Percentiles rank a stretch among this genome's conserved stretches.
Evolutionary conservation across 306 rosid genomes (phyloP).

Genomic region (Vicia sativa): DNA sequence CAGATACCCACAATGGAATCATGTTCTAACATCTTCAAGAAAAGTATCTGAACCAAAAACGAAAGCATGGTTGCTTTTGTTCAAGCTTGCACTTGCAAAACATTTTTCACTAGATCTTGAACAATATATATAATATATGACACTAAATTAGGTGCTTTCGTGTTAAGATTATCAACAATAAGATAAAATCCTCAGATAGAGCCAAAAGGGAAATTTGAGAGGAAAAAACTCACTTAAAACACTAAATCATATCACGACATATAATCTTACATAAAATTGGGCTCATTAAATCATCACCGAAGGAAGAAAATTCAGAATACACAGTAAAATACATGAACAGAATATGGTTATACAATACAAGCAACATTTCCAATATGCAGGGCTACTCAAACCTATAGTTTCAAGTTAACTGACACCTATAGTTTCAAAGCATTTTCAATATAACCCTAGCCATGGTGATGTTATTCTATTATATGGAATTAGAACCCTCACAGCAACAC

Average conservation of each 20-base stretch:
- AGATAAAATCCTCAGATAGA: slow-evolving; percentile 21
- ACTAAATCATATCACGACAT: slow-evolving; percentile 51
- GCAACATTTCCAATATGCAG: no score
- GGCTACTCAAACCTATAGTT: no score
- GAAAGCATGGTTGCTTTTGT: slow-evolving; percentile 7
- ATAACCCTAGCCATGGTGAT: no score
- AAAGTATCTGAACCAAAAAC: slow-evolving; percentile 10
- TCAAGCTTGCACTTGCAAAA: slow-evolving; percentile 13
- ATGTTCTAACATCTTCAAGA: not conserved
- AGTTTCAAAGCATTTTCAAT: no score
- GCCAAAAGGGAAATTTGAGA: slow-evolving; percentile 14
- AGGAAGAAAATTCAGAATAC: slow-evolving; percentile 40
- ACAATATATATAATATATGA: not conserved
- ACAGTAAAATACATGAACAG: slow-evolving; percentile 54
- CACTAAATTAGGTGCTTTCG: slow-evolving; percentile 7
- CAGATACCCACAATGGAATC: not conserved
- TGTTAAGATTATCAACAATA: slow-evolving; percentile 9
- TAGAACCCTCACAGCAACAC: no score
- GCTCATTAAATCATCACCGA: slow-evolving; percentile 40
- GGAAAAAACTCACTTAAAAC: slow-evolving; percentile 43
- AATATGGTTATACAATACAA: slow-evolving; percentile 41
- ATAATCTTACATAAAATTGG: slow-evolving; percentile 49
- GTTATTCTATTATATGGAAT: no score
- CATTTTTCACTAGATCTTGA: slow-evolving; percentile 14
- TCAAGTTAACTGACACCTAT: no score